A percentile compares a stretch with the other conserved stretches of the same genome.
These are phyloP conservation scores for Tetrahymena elliotti DNA, from an alignment of 73 alveolate species.

Conservation along the genomic window DNA sequence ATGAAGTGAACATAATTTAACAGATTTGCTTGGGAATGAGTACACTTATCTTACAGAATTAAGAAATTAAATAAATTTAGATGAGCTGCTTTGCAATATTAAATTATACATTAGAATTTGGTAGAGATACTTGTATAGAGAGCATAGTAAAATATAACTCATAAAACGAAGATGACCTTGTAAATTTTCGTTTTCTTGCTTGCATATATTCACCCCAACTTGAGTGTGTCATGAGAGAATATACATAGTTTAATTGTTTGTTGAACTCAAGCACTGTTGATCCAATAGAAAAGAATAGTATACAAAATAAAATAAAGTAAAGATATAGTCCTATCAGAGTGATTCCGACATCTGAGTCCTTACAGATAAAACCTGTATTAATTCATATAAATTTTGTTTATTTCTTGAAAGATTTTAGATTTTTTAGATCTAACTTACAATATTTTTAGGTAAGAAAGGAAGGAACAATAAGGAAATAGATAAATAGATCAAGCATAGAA, in stretches of 20 bases:
- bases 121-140: not conserved
- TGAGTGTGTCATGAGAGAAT: not conserved
- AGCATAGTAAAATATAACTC: not conserved
- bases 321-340: not conserved
- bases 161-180: not conserved
- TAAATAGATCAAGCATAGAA: not conserved
- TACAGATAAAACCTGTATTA: not conserved
- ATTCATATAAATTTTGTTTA: not conserved
- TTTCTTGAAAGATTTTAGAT: not conserved
- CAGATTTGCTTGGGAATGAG: not conserved
- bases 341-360: not conserved
- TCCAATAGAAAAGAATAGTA: not conserved
- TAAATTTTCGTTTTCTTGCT: not conserved
- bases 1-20: not conserved
- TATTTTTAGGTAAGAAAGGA: not conserved
- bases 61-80: not conserved
- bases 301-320: not conserved
- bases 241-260: not conserved
- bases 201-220: not conserved
- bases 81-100: not conserved
- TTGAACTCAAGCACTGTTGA: not conserved
- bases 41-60: not conserved
- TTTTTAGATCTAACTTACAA: not conserved
- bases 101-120: not conserved
- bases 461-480: not conserved